phyloP scores from a whole-genome alignment of 169 alveolate genomes.

The Cryptosporidium andersoni region DNA sequence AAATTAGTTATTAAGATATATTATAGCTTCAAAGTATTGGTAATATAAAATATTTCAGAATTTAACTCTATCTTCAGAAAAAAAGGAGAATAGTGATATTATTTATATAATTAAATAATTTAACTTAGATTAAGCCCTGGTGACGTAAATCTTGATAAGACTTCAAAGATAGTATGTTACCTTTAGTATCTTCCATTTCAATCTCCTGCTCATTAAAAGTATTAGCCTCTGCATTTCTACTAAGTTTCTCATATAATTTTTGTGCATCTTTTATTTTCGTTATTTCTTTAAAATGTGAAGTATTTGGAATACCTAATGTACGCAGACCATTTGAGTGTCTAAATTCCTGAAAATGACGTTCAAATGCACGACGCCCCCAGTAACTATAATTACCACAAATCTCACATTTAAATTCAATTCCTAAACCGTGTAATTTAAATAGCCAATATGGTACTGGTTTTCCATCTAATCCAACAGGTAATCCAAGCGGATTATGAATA shows the following conservation, averaged over 20 bases:
- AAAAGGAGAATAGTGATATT: too few species aligned
- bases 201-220: conserved; percentile 71
- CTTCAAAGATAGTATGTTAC: conserved; percentile 92
- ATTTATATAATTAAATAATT: neutral
- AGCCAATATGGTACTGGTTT: conserved; percentile 99
- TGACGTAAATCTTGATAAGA: conserved; percentile 90
- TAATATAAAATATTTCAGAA: too few species aligned
- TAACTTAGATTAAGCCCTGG: conserved; percentile 86
- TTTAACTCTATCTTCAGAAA: too few species aligned
- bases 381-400: conserved; percentile 99
- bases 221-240: conserved; percentile 25
- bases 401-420: conserved; percentile 97
- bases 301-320: conserved; percentile 98
- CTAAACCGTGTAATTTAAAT: conserved; percentile 97
- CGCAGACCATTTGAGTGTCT: conserved; percentile 99
- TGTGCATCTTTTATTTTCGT: conserved; percentile 89
- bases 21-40: too few species aligned
- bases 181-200: conserved; percentile 97
- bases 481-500: conserved; percentile 95
- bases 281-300: conserved; percentile 96
- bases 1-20: too few species aligned
- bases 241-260: conserved; percentile 33
- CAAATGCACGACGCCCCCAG: conserved; percentile 99
- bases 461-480: conserved; percentile 99
- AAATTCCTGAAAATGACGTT: conserved; percentile 98